Percentiles rank a stretch among this genome's conserved stretches.
Conservation (phyloP, 2,329 filamentous ascomycete genomes). For the Helotiales sp. region DNA sequence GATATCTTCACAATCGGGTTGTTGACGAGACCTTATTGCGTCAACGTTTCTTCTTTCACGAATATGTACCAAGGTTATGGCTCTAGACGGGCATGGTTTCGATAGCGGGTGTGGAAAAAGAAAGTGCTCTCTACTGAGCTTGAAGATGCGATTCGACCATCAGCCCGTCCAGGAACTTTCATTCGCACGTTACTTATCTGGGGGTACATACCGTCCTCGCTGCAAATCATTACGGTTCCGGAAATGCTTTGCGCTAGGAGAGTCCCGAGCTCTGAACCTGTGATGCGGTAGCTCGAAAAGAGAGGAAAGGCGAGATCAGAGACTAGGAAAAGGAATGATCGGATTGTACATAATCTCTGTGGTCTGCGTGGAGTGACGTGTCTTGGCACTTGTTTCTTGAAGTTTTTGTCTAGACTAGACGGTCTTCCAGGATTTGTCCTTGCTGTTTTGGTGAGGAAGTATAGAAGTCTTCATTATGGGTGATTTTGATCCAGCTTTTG, state of each 20-base stretch:
- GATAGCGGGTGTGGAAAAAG: neutral
- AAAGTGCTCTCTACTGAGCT: neutral
- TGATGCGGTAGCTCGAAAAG: neutral
- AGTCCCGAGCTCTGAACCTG: no score
- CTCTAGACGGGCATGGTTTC: neutral
- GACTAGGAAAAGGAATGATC: neutral
- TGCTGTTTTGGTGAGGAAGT: neutral
- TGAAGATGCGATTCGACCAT: slow-evolving; percentile 1
- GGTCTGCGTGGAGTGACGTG: neutral
- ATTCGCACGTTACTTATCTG: slow-evolving; percentile 9
- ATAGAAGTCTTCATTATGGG: slow-evolving; percentile 8
- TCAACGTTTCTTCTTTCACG: neutral
- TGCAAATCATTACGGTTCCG: neutral
- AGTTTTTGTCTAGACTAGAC: neutral
- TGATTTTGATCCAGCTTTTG: slow-evolving; percentile 20
- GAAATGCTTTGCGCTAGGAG: neutral
- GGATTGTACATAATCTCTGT: slow-evolving; percentile 4
- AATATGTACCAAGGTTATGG: neutral
- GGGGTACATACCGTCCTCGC: neutral
- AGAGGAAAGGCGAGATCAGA: neutral
- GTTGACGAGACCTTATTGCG: neutral
- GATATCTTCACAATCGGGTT: neutral
- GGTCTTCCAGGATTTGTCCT: neutral
- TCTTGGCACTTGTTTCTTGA: neutral
- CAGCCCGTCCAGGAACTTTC: no score